Conservation (phyloP, 2,329 filamentous ascomycete species). For the Dothiorella sarmentorum region DNA sequence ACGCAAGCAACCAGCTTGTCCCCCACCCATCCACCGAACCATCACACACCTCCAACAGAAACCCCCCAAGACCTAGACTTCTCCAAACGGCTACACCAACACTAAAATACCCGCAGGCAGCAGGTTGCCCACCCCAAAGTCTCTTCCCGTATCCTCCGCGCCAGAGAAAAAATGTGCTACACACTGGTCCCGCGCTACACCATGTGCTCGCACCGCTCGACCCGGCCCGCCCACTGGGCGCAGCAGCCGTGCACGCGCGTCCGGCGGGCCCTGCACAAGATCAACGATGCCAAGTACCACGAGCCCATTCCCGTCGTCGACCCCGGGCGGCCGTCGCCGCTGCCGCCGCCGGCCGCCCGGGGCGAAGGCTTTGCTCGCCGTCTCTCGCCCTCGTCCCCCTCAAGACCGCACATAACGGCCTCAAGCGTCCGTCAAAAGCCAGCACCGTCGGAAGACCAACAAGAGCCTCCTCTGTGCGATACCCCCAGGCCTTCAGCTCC, state of each 20-base stretch:
- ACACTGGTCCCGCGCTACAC: not conserved
- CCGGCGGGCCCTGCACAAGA: not conserved
- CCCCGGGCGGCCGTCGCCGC: no score
- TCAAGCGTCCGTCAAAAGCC: no score
- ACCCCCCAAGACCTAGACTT: not conserved
- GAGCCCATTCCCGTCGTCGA: not conserved
- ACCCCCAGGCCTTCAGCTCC: no score
- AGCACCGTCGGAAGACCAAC: no score
- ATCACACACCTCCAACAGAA: not conserved
- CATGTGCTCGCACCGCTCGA: slow-evolving; percentile 1
- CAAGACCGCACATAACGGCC: no score
- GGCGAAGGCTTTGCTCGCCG: no score
- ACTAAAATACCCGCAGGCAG: not conserved
- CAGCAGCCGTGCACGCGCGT: not conserved
- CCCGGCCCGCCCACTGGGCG: not conserved
- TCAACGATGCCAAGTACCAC: not conserved
- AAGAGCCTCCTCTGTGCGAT: no score
- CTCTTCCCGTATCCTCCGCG: no score
- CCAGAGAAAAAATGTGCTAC: not conserved
- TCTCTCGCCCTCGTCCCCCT: no score
- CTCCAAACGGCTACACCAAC: not conserved
- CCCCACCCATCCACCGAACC: not conserved
- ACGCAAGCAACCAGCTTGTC: not conserved
- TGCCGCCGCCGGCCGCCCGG: no score
- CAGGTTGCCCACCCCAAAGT: no score